A percentile compares a stretch with the other conserved stretches of the same genome.
phyloP scores from a whole-genome alignment of 768 basidiomycete species.

The Leucocoprinus sp. region DNA sequence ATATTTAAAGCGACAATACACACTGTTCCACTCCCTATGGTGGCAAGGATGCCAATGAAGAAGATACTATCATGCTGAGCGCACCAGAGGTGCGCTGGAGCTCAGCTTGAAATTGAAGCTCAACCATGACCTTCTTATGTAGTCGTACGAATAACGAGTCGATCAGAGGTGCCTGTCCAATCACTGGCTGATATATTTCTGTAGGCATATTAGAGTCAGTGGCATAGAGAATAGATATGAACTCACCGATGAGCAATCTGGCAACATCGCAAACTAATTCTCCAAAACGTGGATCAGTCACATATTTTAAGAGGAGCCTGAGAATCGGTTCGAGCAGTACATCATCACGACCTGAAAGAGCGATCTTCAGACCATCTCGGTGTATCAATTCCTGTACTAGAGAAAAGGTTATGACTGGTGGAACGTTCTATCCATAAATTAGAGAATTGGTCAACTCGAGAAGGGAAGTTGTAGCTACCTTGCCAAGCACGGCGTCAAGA shows the following conservation, averaged over 20 bases:
- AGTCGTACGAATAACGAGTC: conserved; percentile 79
- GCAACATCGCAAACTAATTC: conserved; percentile 78
- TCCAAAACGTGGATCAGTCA: conserved; percentile 90
- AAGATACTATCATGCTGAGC: conserved; percentile 82
- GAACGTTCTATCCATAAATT: conserved; percentile 50
- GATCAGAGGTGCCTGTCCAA: conserved; percentile 92
- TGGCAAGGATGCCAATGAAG: conserved; percentile 24
- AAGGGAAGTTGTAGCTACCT: conserved; percentile 36
- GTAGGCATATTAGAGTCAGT: neutral
- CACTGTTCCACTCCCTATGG: conserved; percentile 1
- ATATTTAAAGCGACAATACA: neutral
- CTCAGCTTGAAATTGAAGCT: conserved; percentile 85
- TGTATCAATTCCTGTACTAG: conserved; percentile 90
- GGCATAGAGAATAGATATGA: conserved; percentile 2
- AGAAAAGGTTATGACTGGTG: conserved; percentile 81
- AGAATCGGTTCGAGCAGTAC: conserved; percentile 88
- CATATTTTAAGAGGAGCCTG: conserved; percentile 75
- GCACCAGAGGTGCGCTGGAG: conserved; percentile 77
- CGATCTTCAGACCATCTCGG: conserved; percentile 80
- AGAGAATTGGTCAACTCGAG: conserved; percentile 1
- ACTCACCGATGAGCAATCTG: conserved; percentile 74
- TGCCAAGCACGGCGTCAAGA: conserved; percentile 82
- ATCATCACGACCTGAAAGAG: conserved; percentile 87
- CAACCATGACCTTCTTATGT: conserved; percentile 75
- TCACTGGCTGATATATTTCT: conserved; percentile 89